These are phyloP conservation scores for Datura wrightii DNA, from an alignment of 257 asterid genomes.

Conservation along the genomic window DNA sequence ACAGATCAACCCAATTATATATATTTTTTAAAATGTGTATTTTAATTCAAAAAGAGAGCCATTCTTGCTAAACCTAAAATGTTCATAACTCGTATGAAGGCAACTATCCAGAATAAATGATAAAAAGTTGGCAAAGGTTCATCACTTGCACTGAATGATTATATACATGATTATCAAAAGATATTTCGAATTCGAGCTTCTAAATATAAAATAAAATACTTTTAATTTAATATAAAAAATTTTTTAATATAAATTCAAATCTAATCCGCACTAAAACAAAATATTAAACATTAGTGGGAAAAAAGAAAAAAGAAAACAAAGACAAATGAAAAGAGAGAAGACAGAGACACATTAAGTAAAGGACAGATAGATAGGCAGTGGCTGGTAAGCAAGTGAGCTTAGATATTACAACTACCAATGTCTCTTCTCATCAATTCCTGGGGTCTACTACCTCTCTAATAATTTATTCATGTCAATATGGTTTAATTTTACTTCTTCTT, in stretches of 20 bases:
- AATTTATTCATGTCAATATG: background rate
- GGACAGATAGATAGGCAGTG: background rate
- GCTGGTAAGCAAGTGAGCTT: background rate
- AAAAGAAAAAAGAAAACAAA: background rate
- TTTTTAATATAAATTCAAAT: too few species aligned
- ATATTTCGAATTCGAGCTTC: too few species aligned
- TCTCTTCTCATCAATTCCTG: conserved; percentile 17
- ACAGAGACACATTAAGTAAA: background rate
- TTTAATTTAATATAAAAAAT: too few species aligned
- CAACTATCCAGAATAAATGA: too few species aligned
- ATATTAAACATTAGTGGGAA: too few species aligned
- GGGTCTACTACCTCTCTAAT: background rate
- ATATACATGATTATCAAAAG: too few species aligned
- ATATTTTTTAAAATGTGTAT: background rate
- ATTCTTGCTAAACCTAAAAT: background rate
- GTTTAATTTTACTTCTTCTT: background rate
- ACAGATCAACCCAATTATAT: background rate
- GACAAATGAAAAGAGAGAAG: background rate
- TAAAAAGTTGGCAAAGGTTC: too few species aligned
- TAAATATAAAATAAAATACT: too few species aligned
- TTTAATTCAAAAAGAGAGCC: background rate
- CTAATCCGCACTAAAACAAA: too few species aligned
- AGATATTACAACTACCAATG: background rate
- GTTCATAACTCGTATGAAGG: background rate
- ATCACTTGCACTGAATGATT: too few species aligned